Conservation (phyloP, 306 rosid genomes). For the Quercus agrifolia region DNA sequence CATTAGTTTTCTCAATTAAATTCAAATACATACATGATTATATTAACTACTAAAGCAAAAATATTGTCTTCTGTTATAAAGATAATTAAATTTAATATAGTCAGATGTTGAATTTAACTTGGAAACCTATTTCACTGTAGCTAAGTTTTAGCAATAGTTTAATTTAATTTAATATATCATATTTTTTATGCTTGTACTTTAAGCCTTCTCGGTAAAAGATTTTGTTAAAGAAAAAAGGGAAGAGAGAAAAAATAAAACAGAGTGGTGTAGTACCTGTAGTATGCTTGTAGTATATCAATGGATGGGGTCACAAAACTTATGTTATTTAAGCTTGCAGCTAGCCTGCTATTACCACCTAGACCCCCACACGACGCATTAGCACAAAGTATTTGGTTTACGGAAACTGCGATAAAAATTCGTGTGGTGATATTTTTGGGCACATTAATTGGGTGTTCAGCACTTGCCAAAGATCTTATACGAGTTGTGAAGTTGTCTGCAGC, state of each 20-base stretch:
- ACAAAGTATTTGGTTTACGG: slow-evolving; percentile 28
- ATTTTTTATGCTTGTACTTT: too few relatives aligned
- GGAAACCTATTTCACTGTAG: too few relatives aligned
- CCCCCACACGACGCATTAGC: slow-evolving; percentile 22
- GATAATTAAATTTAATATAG: too few relatives aligned
- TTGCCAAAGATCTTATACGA: slow-evolving; percentile 28
- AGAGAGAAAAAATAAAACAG: background rate
- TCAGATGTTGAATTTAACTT: too few relatives aligned
- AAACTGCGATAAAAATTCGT: slow-evolving; percentile 19
- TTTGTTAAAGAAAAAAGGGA: background rate
- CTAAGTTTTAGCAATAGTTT: too few relatives aligned
- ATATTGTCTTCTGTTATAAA: too few relatives aligned
- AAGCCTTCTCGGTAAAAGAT: too few relatives aligned
- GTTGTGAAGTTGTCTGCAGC: slow-evolving; percentile 17
- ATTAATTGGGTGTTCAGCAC: slow-evolving; percentile 17
- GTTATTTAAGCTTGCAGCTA: slow-evolving; percentile 32
- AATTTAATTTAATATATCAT: too few relatives aligned
- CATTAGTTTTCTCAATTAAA: too few relatives aligned
- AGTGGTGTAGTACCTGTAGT: slow-evolving; percentile 16
- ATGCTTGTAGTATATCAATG: slow-evolving; percentile 29
- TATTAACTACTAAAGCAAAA: too few relatives aligned
- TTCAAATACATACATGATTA: too few relatives aligned
- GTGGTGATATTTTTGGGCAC: slow-evolving; percentile 23
- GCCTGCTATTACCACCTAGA: slow-evolving; percentile 8
- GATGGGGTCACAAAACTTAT: slow-evolving; percentile 28